phyloP scores from a whole-genome alignment of 495 filamentous ascomycete genomes.

The Tuber borchii region DNA sequence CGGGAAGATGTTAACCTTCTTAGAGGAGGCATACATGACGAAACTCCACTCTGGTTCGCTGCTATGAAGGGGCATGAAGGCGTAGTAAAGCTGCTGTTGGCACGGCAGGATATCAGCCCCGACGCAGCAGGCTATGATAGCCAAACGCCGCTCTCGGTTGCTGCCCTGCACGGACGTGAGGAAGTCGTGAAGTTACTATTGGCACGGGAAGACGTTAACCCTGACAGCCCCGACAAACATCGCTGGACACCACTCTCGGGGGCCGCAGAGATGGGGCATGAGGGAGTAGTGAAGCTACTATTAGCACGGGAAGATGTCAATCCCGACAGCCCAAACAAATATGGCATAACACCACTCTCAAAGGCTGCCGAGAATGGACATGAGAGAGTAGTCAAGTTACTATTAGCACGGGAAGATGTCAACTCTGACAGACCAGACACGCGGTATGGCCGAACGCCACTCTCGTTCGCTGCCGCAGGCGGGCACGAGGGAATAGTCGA shows the following conservation, averaged over 20 bases:
- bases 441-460: constrained; percentile 31
- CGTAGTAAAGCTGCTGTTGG: constrained; percentile 41
- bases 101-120: constrained; percentile 9
- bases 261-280: constrained; percentile 6
- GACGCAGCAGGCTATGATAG: neutral
- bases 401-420: constrained; percentile 23
- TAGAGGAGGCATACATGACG: neutral
- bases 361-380: constrained; percentile 40
- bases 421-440: constrained; percentile 13
- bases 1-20: constrained; percentile 14
- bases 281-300: neutral
- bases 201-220: constrained; percentile 9
- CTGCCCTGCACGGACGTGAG: constrained; percentile 38
- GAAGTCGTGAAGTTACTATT: constrained; percentile 40
- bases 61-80: constrained; percentile 38
- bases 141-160: constrained; percentile 35
- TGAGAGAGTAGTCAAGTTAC: constrained; percentile 36
- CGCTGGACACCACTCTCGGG: constrained; percentile 41
- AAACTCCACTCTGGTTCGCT: constrained; percentile 7
- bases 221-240: constrained; percentile 10
- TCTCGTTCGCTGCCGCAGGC: constrained; percentile 38
- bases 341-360: constrained; percentile 37
- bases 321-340: neutral
- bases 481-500: neutral
- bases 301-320: neutral